Percentiles rank a stretch among this genome's conserved stretches.
phyloP scores from a whole-genome alignment of 768 basidiomycete genomes.

The Serendipita vermifera region DNA sequence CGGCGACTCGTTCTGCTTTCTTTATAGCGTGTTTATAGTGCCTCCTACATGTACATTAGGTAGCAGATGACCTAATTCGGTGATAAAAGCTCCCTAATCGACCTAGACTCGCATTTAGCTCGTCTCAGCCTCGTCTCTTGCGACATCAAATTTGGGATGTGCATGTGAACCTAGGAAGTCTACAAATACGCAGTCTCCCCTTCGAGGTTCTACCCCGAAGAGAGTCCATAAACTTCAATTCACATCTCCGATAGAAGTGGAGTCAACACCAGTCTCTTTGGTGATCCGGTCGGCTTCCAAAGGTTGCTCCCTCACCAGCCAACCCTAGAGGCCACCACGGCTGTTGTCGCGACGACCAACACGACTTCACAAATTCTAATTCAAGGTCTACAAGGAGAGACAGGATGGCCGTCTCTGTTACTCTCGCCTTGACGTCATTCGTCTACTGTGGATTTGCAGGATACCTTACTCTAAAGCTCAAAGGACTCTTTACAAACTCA shows the following conservation, averaged over 20 bases:
- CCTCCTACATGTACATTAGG: no score
- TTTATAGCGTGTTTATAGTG: no score
- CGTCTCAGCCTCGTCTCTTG: no score
- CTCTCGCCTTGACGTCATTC: neutral
- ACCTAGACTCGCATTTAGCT: no score
- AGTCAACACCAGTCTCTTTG: neutral
- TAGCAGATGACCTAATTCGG: no score
- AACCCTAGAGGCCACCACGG: neutral
- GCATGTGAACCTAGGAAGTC: no score
- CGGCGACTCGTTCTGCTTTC: no score
- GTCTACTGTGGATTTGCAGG: neutral
- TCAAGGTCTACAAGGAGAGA: neutral
- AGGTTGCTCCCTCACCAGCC: neutral
- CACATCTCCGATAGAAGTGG: neutral
- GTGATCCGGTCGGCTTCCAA: neutral
- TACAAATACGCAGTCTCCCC: no score
- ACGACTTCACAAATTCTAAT: neutral
- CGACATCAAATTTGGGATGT: no score
- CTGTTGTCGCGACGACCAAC: neutral
- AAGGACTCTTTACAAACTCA: neutral
- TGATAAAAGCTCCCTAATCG: no score
- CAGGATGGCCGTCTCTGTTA: slow-evolving; percentile 1
- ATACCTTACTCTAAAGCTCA: neutral
- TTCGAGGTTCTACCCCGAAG: no score
- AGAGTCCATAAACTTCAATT: neutral